A percentile compares a stretch with the other conserved stretches of the same genome.
phyloP scores from a whole-genome alignment of 106 monocot genomes.

The Allium cepa region DNA sequence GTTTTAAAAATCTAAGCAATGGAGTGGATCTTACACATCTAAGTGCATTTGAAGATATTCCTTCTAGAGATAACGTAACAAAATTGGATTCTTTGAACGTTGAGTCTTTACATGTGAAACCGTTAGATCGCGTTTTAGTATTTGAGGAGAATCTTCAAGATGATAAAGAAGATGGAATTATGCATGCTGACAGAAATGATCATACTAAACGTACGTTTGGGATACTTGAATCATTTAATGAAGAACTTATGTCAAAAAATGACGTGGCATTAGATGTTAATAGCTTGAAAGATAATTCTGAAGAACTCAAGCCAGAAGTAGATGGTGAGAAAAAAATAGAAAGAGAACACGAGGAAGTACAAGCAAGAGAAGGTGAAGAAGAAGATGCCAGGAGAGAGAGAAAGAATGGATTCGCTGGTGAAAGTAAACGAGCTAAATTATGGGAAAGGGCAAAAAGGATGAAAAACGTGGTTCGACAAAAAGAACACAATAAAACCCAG shows the following conservation, averaged over 20 bases:
- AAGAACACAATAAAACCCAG: slow-evolving; percentile 53
- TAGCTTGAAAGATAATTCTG: slow-evolving; percentile 7
- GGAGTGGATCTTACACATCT: not conserved
- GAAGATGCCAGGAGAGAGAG: slow-evolving; percentile 76
- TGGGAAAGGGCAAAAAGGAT: slow-evolving; percentile 56
- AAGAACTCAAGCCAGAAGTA: slow-evolving; percentile 6
- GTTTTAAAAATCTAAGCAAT: not conserved
- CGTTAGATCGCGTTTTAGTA: slow-evolving; percentile 1
- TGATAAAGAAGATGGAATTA: slow-evolving; percentile 10
- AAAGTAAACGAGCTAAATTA: slow-evolving; percentile 17
- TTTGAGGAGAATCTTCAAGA: slow-evolving; percentile 7
- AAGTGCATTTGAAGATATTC: slow-evolving; percentile 2
- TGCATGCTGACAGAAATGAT: slow-evolving; percentile 6
- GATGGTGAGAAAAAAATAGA: slow-evolving; percentile 11
- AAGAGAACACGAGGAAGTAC: slow-evolving; percentile 25
- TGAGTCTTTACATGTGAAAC: too few relatives aligned
- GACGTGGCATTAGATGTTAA: slow-evolving; percentile 5
- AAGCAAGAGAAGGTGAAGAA: slow-evolving; percentile 33
- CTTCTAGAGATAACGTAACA: slow-evolving; percentile 12
- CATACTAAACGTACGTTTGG: not conserved
- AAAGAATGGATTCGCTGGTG: slow-evolving; percentile 67
- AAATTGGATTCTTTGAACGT: not conserved
- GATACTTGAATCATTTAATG: slow-evolving; percentile 6
- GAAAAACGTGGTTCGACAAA: slow-evolving; percentile 49
- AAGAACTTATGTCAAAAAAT: slow-evolving; percentile 12